phyloP scores from a whole-genome alignment of 2,329 filamentous ascomycete species.

The Dactylellina sp. region DNA sequence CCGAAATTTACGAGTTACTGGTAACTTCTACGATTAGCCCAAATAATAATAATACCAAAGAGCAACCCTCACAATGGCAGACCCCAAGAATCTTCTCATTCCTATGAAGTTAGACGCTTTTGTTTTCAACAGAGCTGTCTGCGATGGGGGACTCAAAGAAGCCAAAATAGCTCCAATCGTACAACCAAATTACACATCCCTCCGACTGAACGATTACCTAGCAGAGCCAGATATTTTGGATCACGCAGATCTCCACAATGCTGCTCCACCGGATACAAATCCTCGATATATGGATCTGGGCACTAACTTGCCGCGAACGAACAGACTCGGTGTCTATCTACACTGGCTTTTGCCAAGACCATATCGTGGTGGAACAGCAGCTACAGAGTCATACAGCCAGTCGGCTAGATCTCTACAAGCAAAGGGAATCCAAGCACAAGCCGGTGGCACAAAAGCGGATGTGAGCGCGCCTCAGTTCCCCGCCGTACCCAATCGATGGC shows the following conservation, averaged over 20 bases:
- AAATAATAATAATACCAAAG: too few relatives aligned
- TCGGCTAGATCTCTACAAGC: background rate
- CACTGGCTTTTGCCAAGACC: conserved; percentile 65
- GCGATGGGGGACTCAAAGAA: conserved; percentile 54
- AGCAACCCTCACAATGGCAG: background rate
- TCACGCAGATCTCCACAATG: conserved; percentile 64
- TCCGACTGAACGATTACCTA: conserved; percentile 63
- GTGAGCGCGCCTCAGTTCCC: conserved; percentile 20
- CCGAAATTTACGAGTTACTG: too few relatives aligned
- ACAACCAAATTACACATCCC: conserved; percentile 67
- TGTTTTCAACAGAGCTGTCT: conserved; percentile 61
- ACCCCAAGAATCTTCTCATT: conserved; percentile 2
- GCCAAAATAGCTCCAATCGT: conserved; percentile 65
- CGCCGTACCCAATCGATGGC: conserved; percentile 63
- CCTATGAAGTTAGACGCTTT: conserved; percentile 60
- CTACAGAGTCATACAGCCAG: background rate
- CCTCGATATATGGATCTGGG: conserved; percentile 64
- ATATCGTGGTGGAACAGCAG: conserved; percentile 59
- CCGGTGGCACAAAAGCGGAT: background rate
- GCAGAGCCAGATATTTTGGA: conserved; percentile 64
- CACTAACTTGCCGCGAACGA: conserved; percentile 48
- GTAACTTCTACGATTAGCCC: too few relatives aligned
- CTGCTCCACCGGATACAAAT: conserved; percentile 62
- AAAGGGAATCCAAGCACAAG: background rate
- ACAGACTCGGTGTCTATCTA: conserved; percentile 65